Percentiles rank a stretch among this genome's conserved stretches.
These are phyloP conservation scores for Hymenoscyphus salicellus DNA, from an alignment of 2,329 filamentous ascomycete species.

Conservation along the genomic window DNA sequence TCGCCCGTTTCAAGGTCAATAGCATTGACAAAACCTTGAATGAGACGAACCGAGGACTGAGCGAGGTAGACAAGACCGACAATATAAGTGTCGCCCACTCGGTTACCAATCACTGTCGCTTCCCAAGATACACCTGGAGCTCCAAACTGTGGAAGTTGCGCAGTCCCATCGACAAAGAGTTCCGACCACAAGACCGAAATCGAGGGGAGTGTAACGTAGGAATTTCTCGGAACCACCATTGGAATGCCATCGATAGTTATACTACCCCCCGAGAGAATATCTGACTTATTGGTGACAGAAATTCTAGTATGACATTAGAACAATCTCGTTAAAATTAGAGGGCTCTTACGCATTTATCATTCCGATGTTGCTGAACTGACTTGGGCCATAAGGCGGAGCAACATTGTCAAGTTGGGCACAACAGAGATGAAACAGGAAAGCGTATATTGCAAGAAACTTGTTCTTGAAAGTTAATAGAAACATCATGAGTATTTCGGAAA, in stretches of 20 bases:
- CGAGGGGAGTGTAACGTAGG: slow-evolving; percentile 24
- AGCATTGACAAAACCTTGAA: slow-evolving; percentile 24
- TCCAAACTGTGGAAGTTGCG: slow-evolving; percentile 17
- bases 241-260: slow-evolving; percentile 23
- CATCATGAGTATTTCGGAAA: neutral
- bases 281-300: slow-evolving; percentile 9
- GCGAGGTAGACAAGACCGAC: slow-evolving; percentile 27
- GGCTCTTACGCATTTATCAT: slow-evolving; percentile 19
- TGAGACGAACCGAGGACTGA: slow-evolving; percentile 18
- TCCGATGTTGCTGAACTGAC: slow-evolving; percentile 22
- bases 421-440: neutral
- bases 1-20: slow-evolving; percentile 23
- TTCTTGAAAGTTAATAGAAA: neutral
- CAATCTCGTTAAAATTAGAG: neutral
- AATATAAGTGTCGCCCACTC: slow-evolving; percentile 16
- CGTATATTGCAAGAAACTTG: neutral
- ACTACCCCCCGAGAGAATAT: slow-evolving; percentile 22
- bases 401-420: neutral
- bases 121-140: slow-evolving; percentile 15
- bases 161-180: slow-evolving; percentile 20
- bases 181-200: slow-evolving; percentile 27
- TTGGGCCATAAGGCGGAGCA: slow-evolving; percentile 23
- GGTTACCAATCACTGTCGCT: slow-evolving; percentile 22
- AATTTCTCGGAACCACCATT: slow-evolving; percentile 22
- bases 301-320: neutral